These are phyloP conservation scores for Pestalotiopsis sp. DNA, from an alignment of 2,329 filamentous ascomycete genomes.

Conservation along the genomic window DNA sequence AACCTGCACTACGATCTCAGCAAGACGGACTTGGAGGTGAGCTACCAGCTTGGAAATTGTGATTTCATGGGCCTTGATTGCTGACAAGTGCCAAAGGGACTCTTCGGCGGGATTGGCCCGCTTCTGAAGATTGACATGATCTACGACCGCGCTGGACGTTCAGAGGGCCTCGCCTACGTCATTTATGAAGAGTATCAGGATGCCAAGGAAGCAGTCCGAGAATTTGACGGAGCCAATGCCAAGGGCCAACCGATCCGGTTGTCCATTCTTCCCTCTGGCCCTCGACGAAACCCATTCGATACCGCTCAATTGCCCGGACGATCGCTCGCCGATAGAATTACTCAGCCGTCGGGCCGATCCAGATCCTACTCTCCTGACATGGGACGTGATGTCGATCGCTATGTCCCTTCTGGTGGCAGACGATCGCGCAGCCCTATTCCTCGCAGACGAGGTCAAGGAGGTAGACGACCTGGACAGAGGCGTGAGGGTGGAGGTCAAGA, in stretches of 20 bases:
- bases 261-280: conserved; percentile 60
- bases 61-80: not conserved
- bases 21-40: conserved; percentile 78
- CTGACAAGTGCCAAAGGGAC: conserved; percentile 58
- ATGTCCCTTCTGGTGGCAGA: conserved; percentile 64
- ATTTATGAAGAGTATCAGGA: conserved; percentile 75
- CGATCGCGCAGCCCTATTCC: conserved; percentile 64
- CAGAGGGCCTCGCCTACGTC: conserved; percentile 81
- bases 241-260: conserved; percentile 84
- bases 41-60: conserved; percentile 15
- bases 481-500: conserved; percentile 43
- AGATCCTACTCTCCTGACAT: conserved; percentile 63
- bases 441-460: conserved; percentile 45
- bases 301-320: conserved; percentile 57
- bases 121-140: conserved; percentile 69
- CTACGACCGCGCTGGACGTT: conserved; percentile 88
- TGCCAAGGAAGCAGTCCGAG: conserved; percentile 72
- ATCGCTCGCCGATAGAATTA: conserved; percentile 64
- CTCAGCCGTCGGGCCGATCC: conserved; percentile 56
- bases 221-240: conserved; percentile 90
- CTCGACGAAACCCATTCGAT: conserved; percentile 60
- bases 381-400: conserved; percentile 75
- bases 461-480: conserved; percentile 46
- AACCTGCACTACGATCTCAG: conserved; percentile 93
- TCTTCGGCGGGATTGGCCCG: conserved; percentile 79